Evolutionary conservation across 208 protist species (phyloP).

Genomic region (Leishmania tarentolae): DNA sequence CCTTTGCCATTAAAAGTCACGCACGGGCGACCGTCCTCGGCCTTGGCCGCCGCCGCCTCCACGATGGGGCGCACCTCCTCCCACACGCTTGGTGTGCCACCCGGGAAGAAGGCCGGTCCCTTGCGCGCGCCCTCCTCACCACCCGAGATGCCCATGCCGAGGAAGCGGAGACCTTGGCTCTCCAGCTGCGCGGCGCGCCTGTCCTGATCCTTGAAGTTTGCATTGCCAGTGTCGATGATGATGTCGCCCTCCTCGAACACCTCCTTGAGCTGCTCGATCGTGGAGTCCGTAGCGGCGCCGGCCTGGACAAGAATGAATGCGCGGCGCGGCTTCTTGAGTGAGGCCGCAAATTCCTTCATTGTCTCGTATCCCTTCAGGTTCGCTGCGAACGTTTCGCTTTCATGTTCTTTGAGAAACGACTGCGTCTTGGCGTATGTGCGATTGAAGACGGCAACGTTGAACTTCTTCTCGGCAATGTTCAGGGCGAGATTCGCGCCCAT

Average conservation of each 20-base stretch:
- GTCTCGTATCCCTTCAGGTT: constrained; percentile 80
- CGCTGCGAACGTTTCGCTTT: constrained; percentile 39
- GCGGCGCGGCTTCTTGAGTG: constrained; percentile 92
- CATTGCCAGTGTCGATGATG: constrained; percentile 97
- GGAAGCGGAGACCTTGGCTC: constrained; percentile 88
- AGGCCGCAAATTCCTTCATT: constrained; percentile 75
- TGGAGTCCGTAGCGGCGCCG: constrained; percentile 94
- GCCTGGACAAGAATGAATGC: constrained; percentile 97
- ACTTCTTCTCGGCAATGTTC: constrained; percentile 98
- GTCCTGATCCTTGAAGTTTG: constrained; percentile 95
- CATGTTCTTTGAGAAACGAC: constrained; percentile 83
- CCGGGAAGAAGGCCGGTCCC: constrained; percentile 99
- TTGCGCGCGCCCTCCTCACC: constrained; percentile 99
- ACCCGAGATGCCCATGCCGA: constrained; percentile 98
- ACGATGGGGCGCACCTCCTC: constrained; percentile 95
- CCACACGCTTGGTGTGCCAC: constrained; percentile 94
- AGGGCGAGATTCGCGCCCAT: constrained; percentile 99
- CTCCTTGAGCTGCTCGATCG: constrained; percentile 90
- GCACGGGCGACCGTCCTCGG: constrained; percentile 92
- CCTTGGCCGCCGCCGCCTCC: constrained; percentile 95
- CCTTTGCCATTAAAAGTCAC: constrained; percentile 95
- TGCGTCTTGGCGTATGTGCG: constrained; percentile 88
- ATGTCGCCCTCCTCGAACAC: constrained; percentile 92
- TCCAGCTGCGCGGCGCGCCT: constrained; percentile 88
- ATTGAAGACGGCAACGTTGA: constrained; percentile 94